Evolutionary conservation across 1,284 basidiomycete genomes (phyloP), one percentile per base, ranked within the genome.

Genomic region (Heterobasidion parviporum): DNA sequence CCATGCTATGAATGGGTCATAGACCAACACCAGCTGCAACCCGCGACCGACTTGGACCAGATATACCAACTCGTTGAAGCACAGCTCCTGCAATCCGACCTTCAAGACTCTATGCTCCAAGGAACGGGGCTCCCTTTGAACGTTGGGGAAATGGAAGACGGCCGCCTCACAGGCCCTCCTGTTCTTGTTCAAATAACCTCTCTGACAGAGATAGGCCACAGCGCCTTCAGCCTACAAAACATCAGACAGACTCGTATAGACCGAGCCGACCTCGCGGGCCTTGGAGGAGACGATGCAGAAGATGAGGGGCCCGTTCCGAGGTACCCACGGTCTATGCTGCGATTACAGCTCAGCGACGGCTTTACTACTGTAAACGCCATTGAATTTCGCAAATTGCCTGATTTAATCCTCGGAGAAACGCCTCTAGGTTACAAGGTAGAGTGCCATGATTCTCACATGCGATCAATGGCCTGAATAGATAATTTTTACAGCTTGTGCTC

Each of bases 151-250:
- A 60, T 73, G 20, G 65, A 70, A 6, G 73, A 75, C 35, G 55
- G 61, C 15, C 63, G 66, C 3, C 65, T 72, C 50, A 62, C 65
- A 34, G 77, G 79, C 0, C 71, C 71, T 7, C 77, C 80, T 1
- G 68, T 88, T 32, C 79, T 88, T 20, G 82, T 89, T 9, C 82
- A 92, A 60, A 77, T 95, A 18, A 72, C 78, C 8, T 74, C 83
- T 2, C 79, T 92, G 10, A 92, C 85, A 16, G 89, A 92, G 55
- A 82, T 91, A 36, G 86, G 82, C 0, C 71, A 79, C 50, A 89
- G 88, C 63, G 89, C 87, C 7, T 83, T 87, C 63, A 78, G 70
- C 53, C 70, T 89, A 36, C 73, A 84, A 60, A 83, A 87, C 64
- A 74, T 81, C 16, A 75, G 85, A 49, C 74, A 83, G 56, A 78